phyloP scores from a whole-genome alignment of 1,139 yeast genomes.

The Hyphopichia khmerensis region DNA sequence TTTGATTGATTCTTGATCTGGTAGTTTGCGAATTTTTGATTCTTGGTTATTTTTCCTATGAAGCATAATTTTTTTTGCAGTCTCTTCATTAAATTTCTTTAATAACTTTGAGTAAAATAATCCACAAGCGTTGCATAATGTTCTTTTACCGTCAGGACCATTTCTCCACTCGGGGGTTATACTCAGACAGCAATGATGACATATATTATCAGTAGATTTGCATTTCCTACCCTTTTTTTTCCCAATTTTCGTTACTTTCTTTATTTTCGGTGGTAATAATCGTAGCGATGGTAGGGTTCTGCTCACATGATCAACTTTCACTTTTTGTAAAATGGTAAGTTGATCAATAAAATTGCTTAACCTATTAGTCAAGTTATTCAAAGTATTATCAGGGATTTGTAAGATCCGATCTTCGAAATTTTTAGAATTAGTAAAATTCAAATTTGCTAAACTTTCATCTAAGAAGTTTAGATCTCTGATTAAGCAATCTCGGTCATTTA shows the following conservation, averaged over 20 bases:
- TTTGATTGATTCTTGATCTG: conserved; percentile 2
- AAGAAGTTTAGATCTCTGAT: too few relatives aligned
- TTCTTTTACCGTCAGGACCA: conserved; percentile 25
- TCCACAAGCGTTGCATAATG: conserved; percentile 29
- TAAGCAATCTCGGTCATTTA: too few relatives aligned
- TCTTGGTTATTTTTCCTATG: conserved; percentile 7
- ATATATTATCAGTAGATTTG: neutral
- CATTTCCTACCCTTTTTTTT: conserved; percentile 1
- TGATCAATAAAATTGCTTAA: neutral
- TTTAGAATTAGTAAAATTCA: too few relatives aligned
- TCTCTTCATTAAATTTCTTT: conserved; percentile 18
- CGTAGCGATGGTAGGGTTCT: too few relatives aligned
- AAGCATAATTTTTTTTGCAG: conserved; percentile 11
- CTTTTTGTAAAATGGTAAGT: neutral
- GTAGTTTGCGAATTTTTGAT: conserved; percentile 11
- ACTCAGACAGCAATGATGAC: conserved; percentile 17
- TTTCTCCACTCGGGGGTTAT: conserved; percentile 31
- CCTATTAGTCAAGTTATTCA: neutral
- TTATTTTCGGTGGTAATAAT: too few relatives aligned
- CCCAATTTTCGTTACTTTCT: neutral
- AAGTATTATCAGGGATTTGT: neutral
- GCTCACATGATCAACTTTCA: neutral
- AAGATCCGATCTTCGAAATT: neutral
- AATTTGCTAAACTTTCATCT: too few relatives aligned
- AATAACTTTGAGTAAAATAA: conserved; percentile 24